Percentiles rank a stretch among this genome's conserved stretches.
phyloP scores from a whole-genome alignment of 768 basidiomycete genomes.

The Rhizopogon roseolus region DNA sequence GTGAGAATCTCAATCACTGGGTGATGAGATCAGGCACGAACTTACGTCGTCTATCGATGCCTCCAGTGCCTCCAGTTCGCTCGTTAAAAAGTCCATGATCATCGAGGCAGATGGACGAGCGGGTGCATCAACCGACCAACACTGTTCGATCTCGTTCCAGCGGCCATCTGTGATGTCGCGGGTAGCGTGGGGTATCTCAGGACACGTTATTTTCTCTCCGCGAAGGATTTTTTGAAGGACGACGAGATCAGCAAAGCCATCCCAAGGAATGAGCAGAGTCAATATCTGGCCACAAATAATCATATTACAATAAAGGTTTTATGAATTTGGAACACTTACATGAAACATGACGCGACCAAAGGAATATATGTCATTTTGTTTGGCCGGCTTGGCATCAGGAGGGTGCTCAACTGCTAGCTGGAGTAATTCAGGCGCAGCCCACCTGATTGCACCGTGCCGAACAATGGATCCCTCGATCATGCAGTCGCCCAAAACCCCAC shows the following conservation, averaged over 20 bases:
- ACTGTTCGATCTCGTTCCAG: background rate
- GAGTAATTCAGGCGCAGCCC: slow-evolving; percentile 12
- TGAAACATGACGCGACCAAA: slow-evolving; percentile 23
- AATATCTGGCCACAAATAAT: background rate
- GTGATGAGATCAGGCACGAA: background rate
- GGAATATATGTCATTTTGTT: slow-evolving; percentile 37
- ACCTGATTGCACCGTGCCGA: background rate
- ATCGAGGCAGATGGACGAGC: background rate
- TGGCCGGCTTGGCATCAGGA: slow-evolving; percentile 1
- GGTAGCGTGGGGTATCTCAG: background rate
- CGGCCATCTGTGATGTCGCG: background rate
- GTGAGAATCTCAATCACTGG: background rate
- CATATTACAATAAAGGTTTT: background rate
- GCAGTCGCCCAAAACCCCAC: slow-evolving; percentile 21
- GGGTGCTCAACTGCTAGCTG: slow-evolving; percentile 18
- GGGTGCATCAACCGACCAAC: background rate
- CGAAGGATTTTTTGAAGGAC: background rate
- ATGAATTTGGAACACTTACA: background rate
- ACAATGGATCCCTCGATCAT: slow-evolving; percentile 23
- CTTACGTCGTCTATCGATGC: background rate
- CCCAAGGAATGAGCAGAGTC: background rate
- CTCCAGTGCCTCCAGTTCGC: background rate
- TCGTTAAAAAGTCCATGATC: background rate
- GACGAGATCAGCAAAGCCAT: background rate
- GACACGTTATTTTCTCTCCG: background rate